A percentile compares a stretch with the other conserved stretches of the same genome.
phyloP scores from a whole-genome alignment of 1,284 basidiomycete genomes.

The Marasmius fiardii region DNA sequence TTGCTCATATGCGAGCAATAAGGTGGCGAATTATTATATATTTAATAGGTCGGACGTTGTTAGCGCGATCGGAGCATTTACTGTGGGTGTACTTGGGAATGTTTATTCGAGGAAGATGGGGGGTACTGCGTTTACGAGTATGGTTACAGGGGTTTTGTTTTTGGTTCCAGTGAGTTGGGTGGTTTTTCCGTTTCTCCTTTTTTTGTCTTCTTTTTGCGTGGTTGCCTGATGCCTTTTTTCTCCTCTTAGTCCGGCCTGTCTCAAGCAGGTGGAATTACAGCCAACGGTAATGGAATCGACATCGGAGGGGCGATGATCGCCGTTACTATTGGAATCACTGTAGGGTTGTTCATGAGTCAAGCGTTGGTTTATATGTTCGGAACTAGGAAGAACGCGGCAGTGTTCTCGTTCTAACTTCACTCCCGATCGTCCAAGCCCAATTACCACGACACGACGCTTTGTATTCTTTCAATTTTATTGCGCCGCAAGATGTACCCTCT shows the following conservation, averaged over 20 bases:
- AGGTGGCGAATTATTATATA: constrained; percentile 79
- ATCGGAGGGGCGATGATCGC: constrained; percentile 84
- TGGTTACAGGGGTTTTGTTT: constrained; percentile 86
- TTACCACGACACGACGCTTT: too few species aligned
- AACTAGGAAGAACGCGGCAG: constrained; percentile 74
- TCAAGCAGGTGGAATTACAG: constrained; percentile 78
- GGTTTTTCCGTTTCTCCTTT: not conserved
- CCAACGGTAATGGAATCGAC: constrained; percentile 66
- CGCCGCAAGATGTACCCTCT: too few species aligned
- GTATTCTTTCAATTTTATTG: too few species aligned
- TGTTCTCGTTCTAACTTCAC: constrained; percentile 68
- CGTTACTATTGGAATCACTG: constrained; percentile 87
- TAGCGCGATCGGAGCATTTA: constrained; percentile 84
- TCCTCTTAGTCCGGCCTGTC: constrained; percentile 87
- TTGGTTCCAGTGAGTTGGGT: constrained; percentile 66
- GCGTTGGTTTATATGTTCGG: constrained; percentile 86
- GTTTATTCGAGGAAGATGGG: constrained; percentile 81
- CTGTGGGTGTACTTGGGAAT: constrained; percentile 80
- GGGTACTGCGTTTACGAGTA: constrained; percentile 88
- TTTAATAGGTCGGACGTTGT: constrained; percentile 84
- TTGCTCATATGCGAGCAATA: constrained; percentile 73
- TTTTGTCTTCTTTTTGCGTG: too few species aligned
- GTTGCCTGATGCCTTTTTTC: too few species aligned
- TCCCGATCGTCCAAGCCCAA: too few species aligned
- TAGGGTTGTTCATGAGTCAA: constrained; percentile 87